phyloP scores from a whole-genome alignment of 1,284 basidiomycete species.

The Sporisorium graminicola region DNA sequence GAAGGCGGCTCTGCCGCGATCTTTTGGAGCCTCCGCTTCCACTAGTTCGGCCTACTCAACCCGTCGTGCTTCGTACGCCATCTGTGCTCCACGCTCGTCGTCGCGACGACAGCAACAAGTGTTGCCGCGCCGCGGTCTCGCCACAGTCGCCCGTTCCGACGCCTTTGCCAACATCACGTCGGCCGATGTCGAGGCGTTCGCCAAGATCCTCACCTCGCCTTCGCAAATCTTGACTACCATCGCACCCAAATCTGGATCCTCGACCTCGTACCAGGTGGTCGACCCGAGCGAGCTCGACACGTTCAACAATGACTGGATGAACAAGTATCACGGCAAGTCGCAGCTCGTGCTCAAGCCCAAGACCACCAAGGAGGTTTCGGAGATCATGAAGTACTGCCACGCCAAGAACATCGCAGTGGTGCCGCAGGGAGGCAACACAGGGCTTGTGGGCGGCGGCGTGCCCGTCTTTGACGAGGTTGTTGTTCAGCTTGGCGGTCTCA shows the following conservation, averaged over 20 bases:
- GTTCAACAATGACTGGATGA: constrained; percentile 97
- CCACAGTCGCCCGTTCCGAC: constrained; percentile 75
- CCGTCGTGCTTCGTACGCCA: constrained; percentile 1
- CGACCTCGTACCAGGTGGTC: constrained; percentile 48
- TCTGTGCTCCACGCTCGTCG: background rate
- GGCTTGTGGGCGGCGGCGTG: constrained; percentile 94
- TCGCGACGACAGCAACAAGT: background rate
- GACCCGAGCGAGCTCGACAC: constrained; percentile 78
- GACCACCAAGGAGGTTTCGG: constrained; percentile 86
- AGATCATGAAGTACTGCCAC: constrained; percentile 73
- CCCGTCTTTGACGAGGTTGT: constrained; percentile 91
- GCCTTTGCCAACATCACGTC: constrained; percentile 72
- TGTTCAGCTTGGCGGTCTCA: constrained; percentile 84
- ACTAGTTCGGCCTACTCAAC: constrained; percentile 17
- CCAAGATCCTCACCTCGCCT: constrained; percentile 71
- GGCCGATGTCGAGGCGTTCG: constrained; percentile 72
- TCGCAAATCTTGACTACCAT: constrained; percentile 72
- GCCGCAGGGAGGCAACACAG: constrained; percentile 98
- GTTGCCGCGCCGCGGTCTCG: constrained; percentile 26
- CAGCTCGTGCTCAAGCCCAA: constrained; percentile 90
- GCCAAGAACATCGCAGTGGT: constrained; percentile 76
- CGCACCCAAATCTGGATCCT: constrained; percentile 62
- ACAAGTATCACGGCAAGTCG: constrained; percentile 88
- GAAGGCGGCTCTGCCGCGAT: constrained; percentile 17
- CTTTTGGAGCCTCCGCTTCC: constrained; percentile 31